phyloP scores from a whole-genome alignment of 2,329 filamentous ascomycete species.

The Trichoderma sp. region DNA sequence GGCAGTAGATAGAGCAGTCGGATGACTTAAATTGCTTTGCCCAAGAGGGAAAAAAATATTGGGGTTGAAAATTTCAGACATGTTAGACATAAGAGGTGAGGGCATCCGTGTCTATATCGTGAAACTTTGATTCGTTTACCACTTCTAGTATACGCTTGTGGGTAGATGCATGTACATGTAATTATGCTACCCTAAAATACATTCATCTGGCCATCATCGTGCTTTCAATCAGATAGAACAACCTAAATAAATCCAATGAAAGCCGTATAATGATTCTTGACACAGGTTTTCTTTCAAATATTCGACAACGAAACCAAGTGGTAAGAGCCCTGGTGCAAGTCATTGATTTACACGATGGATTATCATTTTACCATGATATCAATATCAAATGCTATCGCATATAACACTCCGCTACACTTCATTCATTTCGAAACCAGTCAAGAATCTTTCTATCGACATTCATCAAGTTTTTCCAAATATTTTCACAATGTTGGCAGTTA shows the following conservation, averaged over 20 bases:
- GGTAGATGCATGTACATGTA: background rate
- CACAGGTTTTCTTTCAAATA: fast-evolving
- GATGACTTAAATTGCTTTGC: background rate
- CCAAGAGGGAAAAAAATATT: background rate
- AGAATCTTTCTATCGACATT: background rate
- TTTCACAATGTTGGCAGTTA: background rate
- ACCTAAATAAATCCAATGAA: background rate
- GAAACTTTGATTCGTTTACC: background rate
- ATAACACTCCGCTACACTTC: background rate
- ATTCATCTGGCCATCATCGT: background rate
- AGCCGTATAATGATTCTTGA: background rate
- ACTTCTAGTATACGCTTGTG: background rate
- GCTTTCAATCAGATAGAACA: background rate
- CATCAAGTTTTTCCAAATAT: background rate
- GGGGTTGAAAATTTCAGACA: background rate
- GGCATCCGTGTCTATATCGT: background rate
- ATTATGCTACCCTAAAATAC: background rate
- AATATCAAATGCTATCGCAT: background rate
- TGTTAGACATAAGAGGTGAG: background rate
- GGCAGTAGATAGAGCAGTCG: background rate
- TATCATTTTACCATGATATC: background rate
- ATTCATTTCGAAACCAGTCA: background rate
- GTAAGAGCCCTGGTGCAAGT: background rate
- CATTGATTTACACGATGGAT: background rate
- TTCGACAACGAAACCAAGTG: background rate